Base-by-base conservation (phyloP, 139 green algal species). In the Diplosphaera chodatii region DNA sequence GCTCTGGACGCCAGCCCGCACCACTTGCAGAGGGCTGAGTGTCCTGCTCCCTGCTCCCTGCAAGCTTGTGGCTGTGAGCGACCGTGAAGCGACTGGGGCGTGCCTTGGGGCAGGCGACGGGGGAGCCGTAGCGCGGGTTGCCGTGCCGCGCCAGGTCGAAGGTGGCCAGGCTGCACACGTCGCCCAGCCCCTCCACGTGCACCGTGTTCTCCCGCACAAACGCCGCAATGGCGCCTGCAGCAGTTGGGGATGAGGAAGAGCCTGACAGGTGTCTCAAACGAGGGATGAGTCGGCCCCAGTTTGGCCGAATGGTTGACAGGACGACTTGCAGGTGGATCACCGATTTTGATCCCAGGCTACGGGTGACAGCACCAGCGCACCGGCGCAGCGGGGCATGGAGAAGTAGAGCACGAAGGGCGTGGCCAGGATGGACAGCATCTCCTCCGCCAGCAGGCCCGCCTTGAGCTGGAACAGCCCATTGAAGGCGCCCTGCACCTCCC, bases 371-470 rank as follows among this genome's bases (percentile, higher is more conserved):
- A n/a, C n/a, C n/a, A 0, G 4, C 80, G 23, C 63, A 77, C 79
- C 75, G 2, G 84, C 81, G 40, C 79, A 87, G 21, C 66, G 37
- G 3, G 87, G 83, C 69, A 93, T 77, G 34, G 74, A 82, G 71
- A 77, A 85, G 65, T 80, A 90, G 41, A 98, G 83, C 32, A 98
- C 72, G 68, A 96, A 91, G 41, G 92, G 92, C 2, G 92, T 95
- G 59, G 94, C 74, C 72, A 98, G 76, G 28, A 95, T 86, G 31
- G 76, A 87, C 1, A 79, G 63, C 66, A 97, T 80, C 85, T 98
- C 95, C 77, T 98, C 88, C 63, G 92, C 28, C 62, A 97, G 96
- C 59, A 96, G 78, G 2, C 66, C 22, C 59, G 86, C 82, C 78
- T 93, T 94, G 78, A 91, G 90, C 33, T 88, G 85, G 80, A 97